Base-by-base conservation (phyloP, 1,284 basidiomycete genomes). In the Fomitopsis betulina region DNA sequence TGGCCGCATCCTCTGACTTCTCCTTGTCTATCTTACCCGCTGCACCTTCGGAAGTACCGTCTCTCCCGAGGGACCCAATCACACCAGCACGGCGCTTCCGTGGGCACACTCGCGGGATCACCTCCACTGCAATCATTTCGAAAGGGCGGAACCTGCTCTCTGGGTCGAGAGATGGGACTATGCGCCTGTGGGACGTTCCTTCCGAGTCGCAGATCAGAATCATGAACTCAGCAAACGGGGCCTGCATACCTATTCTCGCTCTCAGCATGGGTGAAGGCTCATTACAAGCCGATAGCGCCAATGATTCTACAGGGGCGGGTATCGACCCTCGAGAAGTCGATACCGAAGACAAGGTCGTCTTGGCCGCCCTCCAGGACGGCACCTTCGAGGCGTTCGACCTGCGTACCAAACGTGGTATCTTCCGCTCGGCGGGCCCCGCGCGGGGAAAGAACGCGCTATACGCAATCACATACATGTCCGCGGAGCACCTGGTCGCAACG, bases 121-220 rank as follows among this genome's bases (percentile, higher is more conserved):
- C 85, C 0, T 77, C 79, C 3, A 81, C 82, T 0, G 80, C 75
- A 2, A 88, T 93, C 60, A 71, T 93, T 38, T 81, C 81, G 0
- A 74, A 82, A 0, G 88, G 91, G 0, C 77, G 82, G 32, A 85
- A 86, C 62, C 72, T 94, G 13, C 66, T 94, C 1, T 85, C 82
- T 3, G 70, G 75, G 0, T 81, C 83, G 5, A 80, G 83, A 57
- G 92, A 94, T 67, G 83, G 85, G 2, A 87, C 85, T 0, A 69
- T 93, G 21, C 78, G 87, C 30, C 73, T 91, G 4, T 95, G 91
- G 91, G 88, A 93, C 64, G 84, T 93, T 3, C 77, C 82, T 3
- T 75, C 77, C 5, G 83, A 78, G 12, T 70, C 72, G 35, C 78
- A 82, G 66, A 78, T 83, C 45, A 72, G 77, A 62, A 71, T 74